phyloP scores from a whole-genome alignment of 1,284 basidiomycete species.

The Apiotrichum gracile region DNA sequence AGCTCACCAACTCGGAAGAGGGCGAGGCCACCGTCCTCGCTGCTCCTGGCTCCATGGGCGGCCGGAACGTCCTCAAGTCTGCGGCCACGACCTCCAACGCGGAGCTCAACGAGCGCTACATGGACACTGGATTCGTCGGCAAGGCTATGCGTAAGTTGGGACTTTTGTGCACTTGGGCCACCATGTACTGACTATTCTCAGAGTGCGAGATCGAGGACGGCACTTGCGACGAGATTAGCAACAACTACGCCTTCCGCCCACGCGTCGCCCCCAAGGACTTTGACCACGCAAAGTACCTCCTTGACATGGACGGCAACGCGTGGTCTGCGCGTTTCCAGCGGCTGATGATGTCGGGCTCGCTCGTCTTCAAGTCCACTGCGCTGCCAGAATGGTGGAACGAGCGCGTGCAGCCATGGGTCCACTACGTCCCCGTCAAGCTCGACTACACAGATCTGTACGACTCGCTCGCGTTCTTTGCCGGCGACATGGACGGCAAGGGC shows the following conservation, averaged over 20 bases:
- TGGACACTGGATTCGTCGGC: constrained; percentile 49
- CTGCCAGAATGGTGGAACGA: constrained; percentile 48
- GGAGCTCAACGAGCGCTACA: constrained; percentile 71
- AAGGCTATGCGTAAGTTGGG: constrained; percentile 32
- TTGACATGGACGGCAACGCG: constrained; percentile 58
- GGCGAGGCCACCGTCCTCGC: constrained; percentile 6
- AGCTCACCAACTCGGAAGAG: constrained; percentile 8
- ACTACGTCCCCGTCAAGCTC: constrained; percentile 48
- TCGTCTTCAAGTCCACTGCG: constrained; percentile 43
- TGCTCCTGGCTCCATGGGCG: constrained; percentile 35
- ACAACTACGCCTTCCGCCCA: constrained; percentile 25
- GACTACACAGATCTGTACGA: constrained; percentile 49
- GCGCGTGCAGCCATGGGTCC: constrained; percentile 48
- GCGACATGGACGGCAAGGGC: constrained; percentile 21
- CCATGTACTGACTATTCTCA: too few relatives aligned
- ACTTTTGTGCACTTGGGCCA: background rate
- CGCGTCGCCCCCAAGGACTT: constrained; percentile 26
- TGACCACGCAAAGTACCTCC: constrained; percentile 32
- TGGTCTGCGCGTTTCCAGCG: constrained; percentile 60
- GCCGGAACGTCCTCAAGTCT: constrained; percentile 66
- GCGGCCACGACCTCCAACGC: constrained; percentile 50
- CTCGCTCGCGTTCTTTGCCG: constrained; percentile 38
- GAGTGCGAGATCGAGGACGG: constrained; percentile 39
- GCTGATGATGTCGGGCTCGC: constrained; percentile 34
- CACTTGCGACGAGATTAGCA: constrained; percentile 32